Base-by-base conservation (phyloP, 345 rosid genomes). In the Aurinia saxatilis region DNA sequence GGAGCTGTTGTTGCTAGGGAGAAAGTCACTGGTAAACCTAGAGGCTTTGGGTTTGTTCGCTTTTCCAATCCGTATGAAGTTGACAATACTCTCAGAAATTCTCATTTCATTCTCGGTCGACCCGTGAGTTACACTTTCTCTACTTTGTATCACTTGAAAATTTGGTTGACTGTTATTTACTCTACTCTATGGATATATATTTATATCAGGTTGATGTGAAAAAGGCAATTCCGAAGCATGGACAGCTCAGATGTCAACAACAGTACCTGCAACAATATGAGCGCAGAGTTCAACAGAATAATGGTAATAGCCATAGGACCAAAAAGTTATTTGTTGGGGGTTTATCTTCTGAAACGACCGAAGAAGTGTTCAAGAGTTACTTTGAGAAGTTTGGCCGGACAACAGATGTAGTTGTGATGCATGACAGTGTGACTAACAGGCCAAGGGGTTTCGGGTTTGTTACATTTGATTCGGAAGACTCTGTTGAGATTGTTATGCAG, bases 361-460 rank as follows among this genome's bases (percentile, higher is more conserved):
- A 82, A 56, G 83, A 75, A 13, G 88, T 82, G 72, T 88, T 91
- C 73, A 86, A 64, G 79, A 75, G 63, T 61, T 88, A 85, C 74
- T 88, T 91, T 66, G 84, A 82, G 66, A 83, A 61, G 53, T 91
- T 79, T 40, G 98, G 98, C n/a, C 55, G 67, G 73, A 86, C 73
- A 16, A 76, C 79, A 1, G 98, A 91, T 71, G 95, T 82, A 0
- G 95, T 91, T 60, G 90, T 91, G 58, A 88, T 91, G 91, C 82
- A 84, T 27, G 98, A 88, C 46, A 80, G 77, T 72, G 53, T 37
- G 34, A 82, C 87, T 4, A 80, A 82, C 70, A 80, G 85, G 56
- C 95, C 95, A 16, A 81, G 96, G 68, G 98, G 98, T 8, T 88
- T 91, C 21, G 98, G 98, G 17, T 86, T 88, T 71, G 83, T 91